A percentile compares a stretch with the other conserved stretches of the same genome.
Conservation (phyloP, 805 yeast genomes). For the Candida loeiensis region DNA sequence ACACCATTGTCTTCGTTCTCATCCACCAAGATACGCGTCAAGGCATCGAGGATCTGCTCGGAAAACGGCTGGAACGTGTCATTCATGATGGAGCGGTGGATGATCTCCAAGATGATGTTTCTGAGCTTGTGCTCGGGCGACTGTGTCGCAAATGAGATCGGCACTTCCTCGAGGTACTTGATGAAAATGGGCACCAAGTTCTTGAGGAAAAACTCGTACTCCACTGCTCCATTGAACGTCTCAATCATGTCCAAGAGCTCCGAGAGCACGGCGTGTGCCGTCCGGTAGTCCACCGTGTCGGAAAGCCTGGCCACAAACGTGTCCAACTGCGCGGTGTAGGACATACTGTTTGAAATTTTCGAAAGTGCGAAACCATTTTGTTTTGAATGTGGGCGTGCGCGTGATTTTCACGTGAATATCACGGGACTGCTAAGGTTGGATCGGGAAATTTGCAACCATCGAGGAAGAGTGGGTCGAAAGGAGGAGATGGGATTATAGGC, state of each 20-base stretch:
- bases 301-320: conserved; percentile 63
- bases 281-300: conserved; percentile 51
- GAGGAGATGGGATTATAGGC: too few species aligned
- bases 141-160: conserved; percentile 62
- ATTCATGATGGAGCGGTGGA: conserved; percentile 78
- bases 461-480: too few species aligned
- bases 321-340: conserved; percentile 57
- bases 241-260: conserved; percentile 88
- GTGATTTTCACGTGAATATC: conserved; percentile 23
- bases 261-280: conserved; percentile 65
- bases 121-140: conserved; percentile 78
- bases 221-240: conserved; percentile 74
- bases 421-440: neutral
- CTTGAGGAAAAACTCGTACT: conserved; percentile 72
- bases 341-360: conserved; percentile 24
- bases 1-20: conserved; percentile 98
- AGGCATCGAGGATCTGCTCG: conserved; percentile 50
- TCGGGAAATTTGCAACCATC: too few species aligned
- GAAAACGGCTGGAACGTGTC: conserved; percentile 77
- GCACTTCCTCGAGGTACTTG: conserved; percentile 59
- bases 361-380: conserved; percentile 20
- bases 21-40: conserved; percentile 56
- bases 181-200: conserved; percentile 69
- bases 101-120: conserved; percentile 68
- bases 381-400: conserved; percentile 15